Evolutionary conservation across 306 rosid species (phyloP).

Genomic region (Cucumis melo): DNA sequence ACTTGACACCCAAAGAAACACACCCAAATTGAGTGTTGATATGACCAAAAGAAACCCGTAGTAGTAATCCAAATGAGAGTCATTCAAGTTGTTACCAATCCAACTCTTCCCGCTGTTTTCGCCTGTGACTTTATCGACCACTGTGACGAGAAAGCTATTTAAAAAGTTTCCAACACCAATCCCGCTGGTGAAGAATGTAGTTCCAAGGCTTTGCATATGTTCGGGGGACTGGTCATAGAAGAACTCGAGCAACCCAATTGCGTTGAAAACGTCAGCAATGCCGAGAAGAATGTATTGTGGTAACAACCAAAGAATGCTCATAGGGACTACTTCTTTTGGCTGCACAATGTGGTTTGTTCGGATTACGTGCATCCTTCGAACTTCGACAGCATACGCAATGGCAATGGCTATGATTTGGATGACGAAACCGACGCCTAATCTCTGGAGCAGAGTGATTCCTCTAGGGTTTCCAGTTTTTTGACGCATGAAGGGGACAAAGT

Average conservation of each 20-base stretch:
- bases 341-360: conserved; percentile 19
- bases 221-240: conserved; percentile 78
- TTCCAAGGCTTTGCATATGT: conserved; percentile 67
- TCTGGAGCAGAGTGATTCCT: conserved; percentile 45
- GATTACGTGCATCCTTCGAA: conserved; percentile 32
- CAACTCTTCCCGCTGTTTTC: conserved; percentile 36
- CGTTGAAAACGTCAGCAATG: conserved; percentile 43
- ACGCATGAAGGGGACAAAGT: conserved; percentile 43
- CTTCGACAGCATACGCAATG: conserved; percentile 37
- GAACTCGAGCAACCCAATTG: conserved; percentile 54
- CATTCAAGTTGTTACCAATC: conserved; percentile 55
- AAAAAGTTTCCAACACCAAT: conserved; percentile 58
- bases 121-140: conserved; percentile 36
- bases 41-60: conserved; percentile 50
- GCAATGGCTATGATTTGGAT: conserved; percentile 39
- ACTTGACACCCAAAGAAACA: conserved; percentile 35
- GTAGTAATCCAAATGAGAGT: conserved; percentile 53
- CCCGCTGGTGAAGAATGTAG: conserved; percentile 59
- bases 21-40: conserved; percentile 28
- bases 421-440: conserved; percentile 35
- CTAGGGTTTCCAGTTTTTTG: conserved; percentile 29
- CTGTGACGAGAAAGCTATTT: conserved; percentile 39
- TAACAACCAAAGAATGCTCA: conserved; percentile 61
- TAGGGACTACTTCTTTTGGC: conserved; percentile 44
- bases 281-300: conserved; percentile 59